Evolutionary conservation across 805 yeast species (phyloP), one percentile per base, ranked within the genome.

Genomic region (Cyberlindnera maclurae): DNA sequence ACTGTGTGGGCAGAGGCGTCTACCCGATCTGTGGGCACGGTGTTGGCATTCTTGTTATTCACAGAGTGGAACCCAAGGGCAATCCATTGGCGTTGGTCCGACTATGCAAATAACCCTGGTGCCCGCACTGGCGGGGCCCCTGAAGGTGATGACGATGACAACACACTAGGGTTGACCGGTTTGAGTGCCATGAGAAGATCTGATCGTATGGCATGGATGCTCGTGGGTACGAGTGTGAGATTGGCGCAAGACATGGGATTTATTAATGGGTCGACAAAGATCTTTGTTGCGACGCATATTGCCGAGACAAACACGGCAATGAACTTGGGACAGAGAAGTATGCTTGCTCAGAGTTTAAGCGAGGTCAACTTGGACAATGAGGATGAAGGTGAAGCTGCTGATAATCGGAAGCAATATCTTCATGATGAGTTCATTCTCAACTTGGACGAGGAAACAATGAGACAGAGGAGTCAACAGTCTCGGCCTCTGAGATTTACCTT

Each of bases 21-120:
- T 42, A 83, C 93, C 6, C 65, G 96, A 45, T 81, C 93, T 0
- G 74, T 88, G 3, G 96, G 96, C 1, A 86, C 96, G 0, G 79
- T 88, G 5, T 70, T 83, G 43, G 89, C 96, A 1, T 85, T 89
- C 54, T 60, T 89, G 36, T 64, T 89, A 13, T 81, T 86, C 50
- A 84, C 96, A 0, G 97, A 90, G 58, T 89, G 97, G 97, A 87
- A 88, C 50, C 96, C 96, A 4, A 66, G 96, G 38, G 95, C 96
- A 3, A 87, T 88, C 43, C 96, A 88, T 58, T 82, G 88, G 81
- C 64, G 87, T 47, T 77, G 90, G 84, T 63, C 78, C 1, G 95
- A 89, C 60, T 84, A 86, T 60, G 95, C 90, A 24, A 46, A 39
- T 36, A 39, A 43, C 30, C 32, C 35, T n/a, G 40, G 39, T 2